Percentiles rank a stretch among this genome's conserved stretches.
Evolutionary conservation across 2,329 filamentous ascomycete genomes (phyloP).

Genomic region (Aquanectria penicillioides): DNA sequence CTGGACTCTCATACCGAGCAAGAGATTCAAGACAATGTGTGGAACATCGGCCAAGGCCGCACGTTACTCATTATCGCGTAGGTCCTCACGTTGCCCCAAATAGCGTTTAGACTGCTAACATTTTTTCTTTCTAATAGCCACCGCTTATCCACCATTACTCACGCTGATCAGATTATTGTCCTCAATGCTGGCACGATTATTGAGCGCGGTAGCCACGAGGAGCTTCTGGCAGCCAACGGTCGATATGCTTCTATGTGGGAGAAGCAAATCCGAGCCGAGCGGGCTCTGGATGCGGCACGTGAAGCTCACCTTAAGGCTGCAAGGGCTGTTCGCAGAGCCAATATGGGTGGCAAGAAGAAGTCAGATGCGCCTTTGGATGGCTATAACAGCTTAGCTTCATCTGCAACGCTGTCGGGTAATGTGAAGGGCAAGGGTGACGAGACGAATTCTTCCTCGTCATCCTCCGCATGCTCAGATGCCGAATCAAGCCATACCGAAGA

Average conservation of each 20-base stretch:
- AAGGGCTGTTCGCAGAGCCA: conserved; percentile 57
- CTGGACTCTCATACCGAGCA: conserved; percentile 93
- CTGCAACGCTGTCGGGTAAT: conserved; percentile 52
- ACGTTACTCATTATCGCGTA: conserved; percentile 96
- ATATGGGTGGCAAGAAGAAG: conserved; percentile 54
- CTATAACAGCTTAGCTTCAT: conserved; percentile 58
- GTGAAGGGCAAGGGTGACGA: conserved; percentile 48
- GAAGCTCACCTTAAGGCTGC: conserved; percentile 50
- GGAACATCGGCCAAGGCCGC: conserved; percentile 82
- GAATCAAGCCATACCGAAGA: conserved; percentile 49
- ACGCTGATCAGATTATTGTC: conserved; percentile 86
- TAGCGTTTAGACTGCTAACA: conserved; percentile 28
- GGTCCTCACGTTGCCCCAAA: conserved; percentile 45
- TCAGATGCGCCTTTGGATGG: conserved; percentile 56
- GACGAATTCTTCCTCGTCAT: conserved; percentile 46
- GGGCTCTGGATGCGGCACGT: conserved; percentile 58
- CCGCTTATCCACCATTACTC: conserved; percentile 85
- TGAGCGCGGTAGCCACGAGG: conserved; percentile 81
- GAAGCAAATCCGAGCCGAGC: conserved; percentile 84
- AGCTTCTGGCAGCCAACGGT: conserved; percentile 75
- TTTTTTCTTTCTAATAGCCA: conserved; percentile 60
- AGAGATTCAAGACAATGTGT: conserved; percentile 88
- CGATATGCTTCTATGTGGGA: conserved; percentile 89
- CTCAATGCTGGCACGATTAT: conserved; percentile 79
- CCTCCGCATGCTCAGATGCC: conserved; percentile 49